Evolutionary conservation across 2,329 filamentous ascomycete genomes (phyloP).

Genomic region (Ceratocystis cubensis): DNA sequence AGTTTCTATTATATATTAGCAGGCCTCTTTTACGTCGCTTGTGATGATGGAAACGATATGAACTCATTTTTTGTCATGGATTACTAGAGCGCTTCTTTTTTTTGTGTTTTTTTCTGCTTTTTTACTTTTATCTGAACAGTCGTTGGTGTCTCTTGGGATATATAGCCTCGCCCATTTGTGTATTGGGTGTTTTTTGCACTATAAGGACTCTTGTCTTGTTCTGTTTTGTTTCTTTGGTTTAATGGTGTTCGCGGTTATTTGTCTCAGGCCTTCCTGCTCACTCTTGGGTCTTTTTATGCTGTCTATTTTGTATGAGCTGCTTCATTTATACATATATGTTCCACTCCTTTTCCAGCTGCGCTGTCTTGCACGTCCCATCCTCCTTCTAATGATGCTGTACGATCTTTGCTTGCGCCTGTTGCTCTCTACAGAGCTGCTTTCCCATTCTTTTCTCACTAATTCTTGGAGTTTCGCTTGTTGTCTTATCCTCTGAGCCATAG

Average conservation of each 20-base stretch:
- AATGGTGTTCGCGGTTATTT: neutral
- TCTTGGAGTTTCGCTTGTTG: neutral
- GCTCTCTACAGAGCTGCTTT: neutral
- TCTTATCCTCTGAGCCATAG: neutral
- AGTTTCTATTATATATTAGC: slow-evolving; percentile 1
- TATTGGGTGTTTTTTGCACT: slow-evolving; percentile 5
- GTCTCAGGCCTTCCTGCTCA: neutral
- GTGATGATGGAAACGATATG: slow-evolving; percentile 14
- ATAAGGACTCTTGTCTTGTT: slow-evolving; percentile 2
- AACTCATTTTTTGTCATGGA: slow-evolving; percentile 10
- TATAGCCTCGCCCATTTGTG: slow-evolving; percentile 3
- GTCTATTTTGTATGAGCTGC: slow-evolving; percentile 10
- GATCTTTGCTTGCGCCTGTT: neutral
- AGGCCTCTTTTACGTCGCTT: neutral
- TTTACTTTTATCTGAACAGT: neutral
- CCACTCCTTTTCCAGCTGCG: neutral
- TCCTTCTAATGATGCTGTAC: slow-evolving; percentile 4
- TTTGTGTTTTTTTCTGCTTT: slow-evolving; percentile 7
- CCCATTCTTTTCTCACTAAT: neutral
- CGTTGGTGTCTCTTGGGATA: slow-evolving; percentile 1
- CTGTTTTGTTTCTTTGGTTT: neutral
- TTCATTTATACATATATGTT: slow-evolving; percentile 13
- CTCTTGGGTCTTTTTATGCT: slow-evolving; percentile 7
- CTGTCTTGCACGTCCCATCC: neutral
- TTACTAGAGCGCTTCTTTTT: slow-evolving; percentile 16